phyloP scores from a whole-genome alignment of 768 basidiomycete genomes.

The Hortiboletus campestris region DNA sequence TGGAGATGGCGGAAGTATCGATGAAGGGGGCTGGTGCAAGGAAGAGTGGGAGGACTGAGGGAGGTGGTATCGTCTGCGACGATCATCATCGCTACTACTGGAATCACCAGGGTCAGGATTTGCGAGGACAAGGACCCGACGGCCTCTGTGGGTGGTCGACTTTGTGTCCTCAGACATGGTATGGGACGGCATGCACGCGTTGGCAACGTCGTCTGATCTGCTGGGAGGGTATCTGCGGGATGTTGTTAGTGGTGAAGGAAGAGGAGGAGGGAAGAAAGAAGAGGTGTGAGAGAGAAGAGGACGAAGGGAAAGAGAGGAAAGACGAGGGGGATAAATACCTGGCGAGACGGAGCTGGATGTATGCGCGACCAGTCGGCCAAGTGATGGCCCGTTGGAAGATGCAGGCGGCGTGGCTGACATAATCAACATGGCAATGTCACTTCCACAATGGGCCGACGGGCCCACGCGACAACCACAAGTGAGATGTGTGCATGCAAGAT shows the following conservation, averaged over 20 bases:
- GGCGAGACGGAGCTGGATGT: constrained; percentile 24
- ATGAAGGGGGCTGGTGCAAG: constrained; percentile 24
- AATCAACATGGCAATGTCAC: constrained; percentile 25
- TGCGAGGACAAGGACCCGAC: constrained; percentile 53
- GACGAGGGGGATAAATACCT: constrained; percentile 12
- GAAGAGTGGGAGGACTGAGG: constrained; percentile 27
- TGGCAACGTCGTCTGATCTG: constrained; percentile 26
- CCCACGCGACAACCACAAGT: constrained; percentile 12
- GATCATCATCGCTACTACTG: constrained; percentile 40
- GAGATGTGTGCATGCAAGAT: not conserved
- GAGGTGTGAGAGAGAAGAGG: not conserved
- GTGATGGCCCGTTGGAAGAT: constrained; percentile 27
- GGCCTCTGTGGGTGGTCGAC: constrained; percentile 34
- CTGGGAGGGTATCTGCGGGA: constrained; percentile 4
- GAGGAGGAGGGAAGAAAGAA: not conserved
- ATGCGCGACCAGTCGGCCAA: constrained; percentile 28
- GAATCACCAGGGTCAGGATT: constrained; percentile 58
- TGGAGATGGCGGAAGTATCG: constrained; percentile 22
- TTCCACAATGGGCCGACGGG: constrained; percentile 4
- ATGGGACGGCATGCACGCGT: constrained; percentile 32
- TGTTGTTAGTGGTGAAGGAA: not conserved
- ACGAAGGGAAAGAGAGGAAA: not conserved
- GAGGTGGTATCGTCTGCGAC: constrained; percentile 7
- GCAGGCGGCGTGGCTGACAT: constrained; percentile 29
- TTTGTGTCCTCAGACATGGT: constrained; percentile 64